Conservation (phyloP, 306 rosid genomes). For the Mimosa pudica region DNA sequence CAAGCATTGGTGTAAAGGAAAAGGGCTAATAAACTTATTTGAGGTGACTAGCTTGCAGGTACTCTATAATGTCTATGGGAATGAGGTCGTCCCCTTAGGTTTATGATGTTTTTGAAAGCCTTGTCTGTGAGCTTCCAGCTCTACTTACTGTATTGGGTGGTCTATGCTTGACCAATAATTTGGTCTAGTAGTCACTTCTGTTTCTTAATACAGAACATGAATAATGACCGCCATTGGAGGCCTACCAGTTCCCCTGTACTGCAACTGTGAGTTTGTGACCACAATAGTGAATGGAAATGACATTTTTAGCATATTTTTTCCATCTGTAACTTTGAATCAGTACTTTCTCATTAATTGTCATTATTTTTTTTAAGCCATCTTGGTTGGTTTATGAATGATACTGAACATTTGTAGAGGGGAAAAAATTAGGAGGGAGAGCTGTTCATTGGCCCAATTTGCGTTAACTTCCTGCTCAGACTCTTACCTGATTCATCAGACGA, state of each 20-base stretch:
- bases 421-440: too few relatives aligned
- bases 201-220: constrained; percentile 30
- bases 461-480: neutral
- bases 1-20: constrained; percentile 39
- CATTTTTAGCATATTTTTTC: constrained; percentile 21
- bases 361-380: neutral
- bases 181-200: constrained; percentile 32
- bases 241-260: constrained; percentile 32
- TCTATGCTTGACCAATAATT: constrained; percentile 28
- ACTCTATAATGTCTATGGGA: constrained; percentile 24
- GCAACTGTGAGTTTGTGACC: neutral
- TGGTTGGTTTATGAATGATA: neutral
- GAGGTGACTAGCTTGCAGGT: constrained; percentile 21
- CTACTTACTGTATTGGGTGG: constrained; percentile 37
- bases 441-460: neutral
- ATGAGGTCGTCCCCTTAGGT: constrained; percentile 38
- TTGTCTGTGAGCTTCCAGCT: constrained; percentile 40
- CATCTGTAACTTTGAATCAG: neutral
- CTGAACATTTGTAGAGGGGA: too few relatives aligned
- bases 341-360: neutral
- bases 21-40: constrained; percentile 22
- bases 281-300: neutral
- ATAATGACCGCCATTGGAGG: constrained; percentile 38
- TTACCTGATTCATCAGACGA: neutral
- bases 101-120: constrained; percentile 31